Evolutionary conservation across 352 stramenopile species (phyloP).

Genomic region (Phytophthora pseudosyringae): DNA sequence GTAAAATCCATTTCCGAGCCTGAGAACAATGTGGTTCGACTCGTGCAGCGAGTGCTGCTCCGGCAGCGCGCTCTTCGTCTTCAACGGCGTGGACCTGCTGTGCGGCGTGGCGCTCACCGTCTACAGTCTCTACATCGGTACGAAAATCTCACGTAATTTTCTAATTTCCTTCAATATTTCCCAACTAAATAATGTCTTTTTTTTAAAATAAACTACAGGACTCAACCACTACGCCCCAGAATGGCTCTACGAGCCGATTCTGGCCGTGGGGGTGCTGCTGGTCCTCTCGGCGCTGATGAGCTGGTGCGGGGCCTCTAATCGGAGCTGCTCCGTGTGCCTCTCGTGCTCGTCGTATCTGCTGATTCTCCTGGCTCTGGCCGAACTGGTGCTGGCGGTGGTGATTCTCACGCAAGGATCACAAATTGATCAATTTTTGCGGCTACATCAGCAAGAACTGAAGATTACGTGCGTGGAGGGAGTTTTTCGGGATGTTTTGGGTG

Average conservation of each 20-base stretch:
- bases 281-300: constrained; percentile 60
- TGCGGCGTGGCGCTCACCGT: constrained; percentile 61
- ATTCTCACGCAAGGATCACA: constrained; percentile 70
- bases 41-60: constrained; percentile 56
- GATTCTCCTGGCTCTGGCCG: constrained; percentile 63
- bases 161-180: not conserved
- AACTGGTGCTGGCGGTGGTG: constrained; percentile 66
- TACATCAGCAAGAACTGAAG: constrained; percentile 72
- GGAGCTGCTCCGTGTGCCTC: constrained; percentile 52
- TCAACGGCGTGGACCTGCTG: constrained; percentile 73
- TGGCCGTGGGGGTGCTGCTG: constrained; percentile 56
- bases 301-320: constrained; percentile 67
- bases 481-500: not conserved
- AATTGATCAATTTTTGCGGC: constrained; percentile 65
- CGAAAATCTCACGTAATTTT: constrained; percentile 2
- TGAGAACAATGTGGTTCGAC: constrained; percentile 37
- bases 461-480: constrained; percentile 47
- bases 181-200: constrained; percentile 12
- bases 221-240: constrained; percentile 70
- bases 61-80: constrained; percentile 71
- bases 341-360: constrained; percentile 68
- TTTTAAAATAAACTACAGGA: constrained; percentile 32
- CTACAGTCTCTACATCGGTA: constrained; percentile 71
- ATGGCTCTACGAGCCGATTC: constrained; percentile 73
- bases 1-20: not conserved